Base-by-base conservation (phyloP, 768 basidiomycete species). In the Lactarius evosmus region DNA sequence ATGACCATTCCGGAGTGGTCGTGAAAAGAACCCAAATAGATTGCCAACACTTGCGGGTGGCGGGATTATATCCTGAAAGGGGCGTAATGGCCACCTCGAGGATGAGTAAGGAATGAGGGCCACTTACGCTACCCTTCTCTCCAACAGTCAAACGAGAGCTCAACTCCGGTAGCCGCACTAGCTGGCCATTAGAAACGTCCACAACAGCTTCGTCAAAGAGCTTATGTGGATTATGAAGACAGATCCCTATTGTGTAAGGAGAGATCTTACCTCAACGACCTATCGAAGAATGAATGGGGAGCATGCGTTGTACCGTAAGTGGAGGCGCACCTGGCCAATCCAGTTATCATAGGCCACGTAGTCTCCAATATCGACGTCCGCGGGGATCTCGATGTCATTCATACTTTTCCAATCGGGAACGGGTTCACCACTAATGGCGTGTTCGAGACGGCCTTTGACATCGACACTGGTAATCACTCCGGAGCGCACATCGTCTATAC, bases 311-410 rank as follows among this genome's bases (percentile, higher is more conserved):
- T 38, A 51, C 51, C 46, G 22, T 40, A 57, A 62, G 54, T 49
- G 64, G 62, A 27, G 62, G 62, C 83, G 72, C 73, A 91, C 91
- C 81, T 93, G 91, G 58, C 94, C 94, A 70, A 96, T 78, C 94
- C 95, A 97, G 72, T 93, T 85, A 68, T 89, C 83, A 70, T 85
- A 85, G 19, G 86, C 78, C 54, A 95, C 91, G 77, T 87, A 91
- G 74, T 95, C 92, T 7, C 89, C 88, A 41, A 89, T 80, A 63
- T 89, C 89, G 29, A 89, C 81, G 32, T 85, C 82, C 34, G 79
- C 75, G 29, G 81, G 79, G 27, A 79, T 78, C 67, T 83, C 80
- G 29, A 94, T 72, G 55, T 89, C 85, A 41, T 81, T 77, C 61
- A 79, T 69, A 11, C 80, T 78, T 67, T 82, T 81, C 91, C 89